Evolutionary conservation across 2,329 filamentous ascomycete species (phyloP), one percentile per base, ranked within the genome.

Genomic region (Curvularia eragrostidis): DNA sequence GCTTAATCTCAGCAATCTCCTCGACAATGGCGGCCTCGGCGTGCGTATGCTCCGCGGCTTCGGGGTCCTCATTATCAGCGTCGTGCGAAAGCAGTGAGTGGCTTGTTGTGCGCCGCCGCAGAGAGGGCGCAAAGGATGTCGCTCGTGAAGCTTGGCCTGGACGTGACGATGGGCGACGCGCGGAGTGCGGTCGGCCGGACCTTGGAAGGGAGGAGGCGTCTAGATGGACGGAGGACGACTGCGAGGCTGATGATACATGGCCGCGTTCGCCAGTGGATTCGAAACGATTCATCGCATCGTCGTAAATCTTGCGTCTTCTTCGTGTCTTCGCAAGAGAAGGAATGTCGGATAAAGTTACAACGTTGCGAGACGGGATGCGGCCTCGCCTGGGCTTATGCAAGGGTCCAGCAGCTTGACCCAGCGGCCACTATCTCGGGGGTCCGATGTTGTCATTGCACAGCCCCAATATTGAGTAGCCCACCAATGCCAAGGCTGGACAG

Each of bases 1-100:
- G 87, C 80, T 97, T 97, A 75, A 99, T 98, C 81, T 97, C 90
- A 24, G 91, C 93, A 73, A 99, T 97, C 80, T 99, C 95, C 73
- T 98, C 93, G 60, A 93, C 90, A 65, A 96, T 91, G 62, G 89
- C 87, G 60, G 89, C 85, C 70, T 91, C 86, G 54, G 83, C 86
- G 26, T 82, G 82, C 10, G 81, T 79, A 48, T 81, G 80, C 19
- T 68, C 64, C 59, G 79, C 79, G 18, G 79, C 79, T 58, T 82
- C 79, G 58, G 88, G 84, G 60, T 87, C 88, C 62, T 83, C 83
- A 75, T 92, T 89, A 21, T 82, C 42, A 18, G 18, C 83, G 63
- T 83, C 83, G 75, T 91, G 89, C 21, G 57, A 56, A 12, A 82
- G 84, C 34, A 87, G 86, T 59, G 88, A 89, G 43, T 88, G 88